Conservation (phyloP, 441 rosid genomes). For the Gossypium laxum region DNA sequence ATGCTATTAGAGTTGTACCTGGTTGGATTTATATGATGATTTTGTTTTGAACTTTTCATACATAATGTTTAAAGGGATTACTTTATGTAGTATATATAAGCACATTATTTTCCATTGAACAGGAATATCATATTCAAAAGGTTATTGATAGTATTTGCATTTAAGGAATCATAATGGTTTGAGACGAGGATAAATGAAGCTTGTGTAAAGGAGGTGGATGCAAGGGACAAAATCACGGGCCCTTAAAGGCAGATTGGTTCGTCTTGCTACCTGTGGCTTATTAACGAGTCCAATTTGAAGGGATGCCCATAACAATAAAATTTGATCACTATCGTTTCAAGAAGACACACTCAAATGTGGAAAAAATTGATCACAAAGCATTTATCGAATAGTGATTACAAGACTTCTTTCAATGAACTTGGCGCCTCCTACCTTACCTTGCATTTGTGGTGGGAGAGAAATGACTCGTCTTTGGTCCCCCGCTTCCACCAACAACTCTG, state of each 20-base stretch:
- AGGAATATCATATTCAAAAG: too few relatives aligned
- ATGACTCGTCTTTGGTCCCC: slow-evolving; percentile 86
- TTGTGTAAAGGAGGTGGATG: too few relatives aligned
- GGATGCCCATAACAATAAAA: neutral
- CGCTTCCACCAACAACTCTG: slow-evolving; percentile 78
- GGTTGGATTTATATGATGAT: neutral
- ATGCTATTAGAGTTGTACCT: neutral
- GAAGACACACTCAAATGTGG: neutral
- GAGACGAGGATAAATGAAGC: too few relatives aligned
- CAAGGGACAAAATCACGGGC: too few relatives aligned
- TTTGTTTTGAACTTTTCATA: neutral
- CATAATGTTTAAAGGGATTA: neutral
- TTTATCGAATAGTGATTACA: slow-evolving; percentile 47
- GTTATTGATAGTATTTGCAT: too few relatives aligned
- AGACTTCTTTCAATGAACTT: slow-evolving; percentile 65
- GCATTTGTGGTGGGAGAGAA: slow-evolving; percentile 49
- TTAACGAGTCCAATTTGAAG: too few relatives aligned
- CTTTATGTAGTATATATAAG: neutral
- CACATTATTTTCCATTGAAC: too few relatives aligned
- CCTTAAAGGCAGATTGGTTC: too few relatives aligned
- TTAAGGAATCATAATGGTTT: too few relatives aligned
- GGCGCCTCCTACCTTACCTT: slow-evolving; percentile 83
- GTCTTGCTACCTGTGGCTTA: too few relatives aligned
- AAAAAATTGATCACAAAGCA: neutral
- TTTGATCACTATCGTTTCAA: neutral